Percentiles rank a stretch among this genome's conserved stretches.
These are phyloP conservation scores for Apiospora pterosperma DNA, from an alignment of 2,329 filamentous ascomycete genomes.

Conservation along the genomic window DNA sequence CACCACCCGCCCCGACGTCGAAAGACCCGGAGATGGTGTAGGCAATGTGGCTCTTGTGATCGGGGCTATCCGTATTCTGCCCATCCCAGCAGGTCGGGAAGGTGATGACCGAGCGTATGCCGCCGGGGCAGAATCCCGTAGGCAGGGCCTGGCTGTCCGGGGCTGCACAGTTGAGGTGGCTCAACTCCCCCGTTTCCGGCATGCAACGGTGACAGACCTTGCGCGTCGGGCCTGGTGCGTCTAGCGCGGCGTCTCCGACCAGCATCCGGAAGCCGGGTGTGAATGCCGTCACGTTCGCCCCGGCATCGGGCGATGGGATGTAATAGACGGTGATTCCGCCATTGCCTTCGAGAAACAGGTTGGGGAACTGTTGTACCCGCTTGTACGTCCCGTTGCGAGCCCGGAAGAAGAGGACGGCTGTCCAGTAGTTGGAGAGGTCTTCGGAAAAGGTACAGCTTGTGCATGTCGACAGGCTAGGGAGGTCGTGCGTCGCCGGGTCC, in stretches of 20 bases:
- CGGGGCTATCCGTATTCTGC: slow-evolving; percentile 40
- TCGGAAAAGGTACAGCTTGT: slow-evolving; percentile 39
- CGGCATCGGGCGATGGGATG: slow-evolving; percentile 24
- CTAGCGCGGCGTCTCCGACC: slow-evolving; percentile 23
- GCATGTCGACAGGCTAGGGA: slow-evolving; percentile 30
- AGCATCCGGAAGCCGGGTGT: slow-evolving; percentile 29
- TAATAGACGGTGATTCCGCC: slow-evolving; percentile 31
- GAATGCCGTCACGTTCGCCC: slow-evolving; percentile 28
- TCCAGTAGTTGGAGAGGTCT: slow-evolving; percentile 40
- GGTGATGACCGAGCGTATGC: slow-evolving; percentile 39
- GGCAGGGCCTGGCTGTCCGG: slow-evolving; percentile 25
- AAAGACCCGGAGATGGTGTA: slow-evolving; percentile 37
- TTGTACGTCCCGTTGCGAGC: slow-evolving; percentile 34
- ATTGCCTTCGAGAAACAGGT: slow-evolving; percentile 25
- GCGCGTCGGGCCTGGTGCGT: slow-evolving; percentile 6
- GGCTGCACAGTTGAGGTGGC: slow-evolving; percentile 13
- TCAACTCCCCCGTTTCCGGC: slow-evolving; percentile 31
- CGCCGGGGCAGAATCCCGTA: slow-evolving; percentile 26
- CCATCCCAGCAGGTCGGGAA: slow-evolving; percentile 54
- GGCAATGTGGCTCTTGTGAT: slow-evolving; percentile 48
- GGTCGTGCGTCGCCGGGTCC: slow-evolving; percentile 13
- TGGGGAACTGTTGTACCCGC: slow-evolving; percentile 26
- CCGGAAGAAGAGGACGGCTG: slow-evolving; percentile 36
- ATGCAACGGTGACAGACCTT: background rate
- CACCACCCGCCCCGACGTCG: slow-evolving; percentile 23